Percentiles rank a stretch among this genome's conserved stretches.
These are phyloP conservation scores for Candida albicans DNA, from an alignment of 1,139 yeast species.

Conservation along the genomic window DNA sequence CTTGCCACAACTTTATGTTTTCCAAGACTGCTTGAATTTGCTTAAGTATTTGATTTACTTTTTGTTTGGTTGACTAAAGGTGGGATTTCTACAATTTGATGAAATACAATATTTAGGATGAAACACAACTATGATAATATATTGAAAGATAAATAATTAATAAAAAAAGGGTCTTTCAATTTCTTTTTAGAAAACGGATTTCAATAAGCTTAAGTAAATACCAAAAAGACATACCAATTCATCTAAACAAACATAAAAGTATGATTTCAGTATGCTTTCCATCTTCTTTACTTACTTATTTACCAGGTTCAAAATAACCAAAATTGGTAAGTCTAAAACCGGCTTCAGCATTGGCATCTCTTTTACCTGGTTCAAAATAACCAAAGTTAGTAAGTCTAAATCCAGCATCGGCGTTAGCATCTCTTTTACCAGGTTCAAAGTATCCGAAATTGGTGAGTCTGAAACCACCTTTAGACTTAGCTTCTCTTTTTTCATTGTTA, in stretches of 20 bases:
- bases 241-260: not conserved
- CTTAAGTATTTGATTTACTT: too few species aligned
- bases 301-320: conserved; percentile 9
- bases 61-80: too few species aligned
- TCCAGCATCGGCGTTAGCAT: conserved; percentile 10
- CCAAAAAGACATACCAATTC: too few species aligned
- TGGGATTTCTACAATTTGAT: too few species aligned
- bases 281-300: too few species aligned
- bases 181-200: conserved; percentile 1
- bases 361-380: conserved; percentile 13
- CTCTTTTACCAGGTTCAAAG: conserved; percentile 11
- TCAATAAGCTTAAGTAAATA: too few species aligned
- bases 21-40: too few species aligned
- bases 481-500: conserved; percentile 7
- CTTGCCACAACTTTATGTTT: too few species aligned
- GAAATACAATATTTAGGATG: too few species aligned
- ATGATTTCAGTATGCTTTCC: conserved; percentile 3
- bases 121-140: too few species aligned
- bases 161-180: too few species aligned
- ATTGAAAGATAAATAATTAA: too few species aligned
- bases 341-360: conserved; percentile 10
- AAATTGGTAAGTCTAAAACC: conserved; percentile 7
- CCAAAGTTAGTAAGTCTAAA: conserved; percentile 12
- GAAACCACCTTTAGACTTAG: conserved; percentile 4
- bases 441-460: conserved; percentile 6